Evolutionary conservation across 176 grass and related monocot genomes (phyloP).

Genomic region (Ampelocalamus luodianensis): DNA sequence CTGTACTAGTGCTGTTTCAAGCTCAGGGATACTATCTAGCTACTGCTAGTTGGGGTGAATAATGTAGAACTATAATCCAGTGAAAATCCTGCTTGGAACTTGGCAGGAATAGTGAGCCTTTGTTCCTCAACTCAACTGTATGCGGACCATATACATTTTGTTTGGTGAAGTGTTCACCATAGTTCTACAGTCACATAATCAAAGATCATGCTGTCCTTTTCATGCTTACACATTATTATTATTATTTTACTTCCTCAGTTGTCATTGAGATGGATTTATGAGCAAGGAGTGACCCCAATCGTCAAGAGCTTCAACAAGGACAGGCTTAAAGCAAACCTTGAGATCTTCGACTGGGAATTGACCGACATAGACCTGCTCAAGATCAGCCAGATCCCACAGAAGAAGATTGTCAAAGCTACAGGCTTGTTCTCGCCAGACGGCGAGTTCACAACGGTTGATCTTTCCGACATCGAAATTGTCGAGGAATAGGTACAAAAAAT

Average conservation of each 20-base stretch:
- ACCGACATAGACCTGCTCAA: constrained; percentile 45
- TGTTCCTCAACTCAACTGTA: too few species aligned
- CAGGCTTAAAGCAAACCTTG: constrained; percentile 47
- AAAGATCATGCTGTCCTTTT: too few species aligned
- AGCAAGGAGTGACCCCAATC: constrained; percentile 52
- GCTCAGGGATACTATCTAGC: too few species aligned
- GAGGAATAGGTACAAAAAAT: constrained; percentile 17
- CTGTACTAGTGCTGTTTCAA: too few species aligned
- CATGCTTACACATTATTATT: not conserved
- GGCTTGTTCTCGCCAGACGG: constrained; percentile 33
- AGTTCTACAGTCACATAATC: not conserved
- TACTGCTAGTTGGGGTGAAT: too few species aligned
- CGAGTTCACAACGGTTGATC: constrained; percentile 34
- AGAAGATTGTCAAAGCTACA: not conserved
- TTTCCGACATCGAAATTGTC: constrained; percentile 44
- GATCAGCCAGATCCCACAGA: constrained; percentile 59
- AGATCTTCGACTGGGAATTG: constrained; percentile 58
- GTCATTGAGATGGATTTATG: constrained; percentile 58
- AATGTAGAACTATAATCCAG: too few species aligned
- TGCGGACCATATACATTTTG: too few species aligned
- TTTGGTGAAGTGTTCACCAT: not conserved
- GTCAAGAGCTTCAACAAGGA: constrained; percentile 67
- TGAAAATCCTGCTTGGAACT: too few species aligned
- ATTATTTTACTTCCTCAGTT: constrained; percentile 35
- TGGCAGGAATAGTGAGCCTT: too few species aligned